Evolutionary conservation across 176 grass and related monocot species (phyloP).

Genomic region (Thinopyrum elongatum): DNA sequence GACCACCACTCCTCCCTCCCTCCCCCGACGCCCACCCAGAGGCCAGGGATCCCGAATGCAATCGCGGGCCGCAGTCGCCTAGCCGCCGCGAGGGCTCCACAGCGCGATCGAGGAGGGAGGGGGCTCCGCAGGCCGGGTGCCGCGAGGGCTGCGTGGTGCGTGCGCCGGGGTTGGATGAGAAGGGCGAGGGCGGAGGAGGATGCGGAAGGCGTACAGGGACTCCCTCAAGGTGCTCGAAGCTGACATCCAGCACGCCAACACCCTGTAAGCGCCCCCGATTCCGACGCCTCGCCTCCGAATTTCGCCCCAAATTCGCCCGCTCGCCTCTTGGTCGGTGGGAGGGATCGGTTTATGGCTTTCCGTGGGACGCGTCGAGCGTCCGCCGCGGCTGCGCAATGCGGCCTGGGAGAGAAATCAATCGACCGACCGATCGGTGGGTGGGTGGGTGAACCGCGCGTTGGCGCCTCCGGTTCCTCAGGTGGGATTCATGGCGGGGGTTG

Average conservation of each 20-base stretch:
- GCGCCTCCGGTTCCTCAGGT: not conserved
- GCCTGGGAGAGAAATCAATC: not conserved
- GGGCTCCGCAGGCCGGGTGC: too few relatives aligned
- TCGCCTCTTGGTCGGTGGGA: not conserved
- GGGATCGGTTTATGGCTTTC: not conserved
- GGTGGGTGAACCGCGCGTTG: not conserved
- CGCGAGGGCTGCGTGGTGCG: too few relatives aligned
- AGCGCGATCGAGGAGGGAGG: not conserved
- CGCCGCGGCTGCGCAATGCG: slow-evolving; percentile 11
- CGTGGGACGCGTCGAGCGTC: not conserved
- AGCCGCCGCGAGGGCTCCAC: not conserved
- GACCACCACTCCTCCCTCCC: slow-evolving; percentile 24
- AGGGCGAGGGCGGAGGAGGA: slow-evolving; percentile 34
- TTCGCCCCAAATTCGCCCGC: not conserved
- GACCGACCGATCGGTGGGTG: not conserved
- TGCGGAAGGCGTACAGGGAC: slow-evolving; percentile 90
- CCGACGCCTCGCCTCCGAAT: not conserved
- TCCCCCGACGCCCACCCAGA: not conserved
- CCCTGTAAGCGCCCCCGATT: slow-evolving; percentile 46
- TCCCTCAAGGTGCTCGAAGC: slow-evolving; percentile 95
- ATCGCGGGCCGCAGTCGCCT: slow-evolving; percentile 6
- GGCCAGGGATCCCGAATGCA: not conserved
- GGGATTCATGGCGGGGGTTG: slow-evolving; percentile 3
- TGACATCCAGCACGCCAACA: slow-evolving; percentile 92
- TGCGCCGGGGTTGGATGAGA: slow-evolving; percentile 44